Conservation (phyloP, 2,329 filamentous ascomycete species). For the Fusarium robinianum region DNA sequence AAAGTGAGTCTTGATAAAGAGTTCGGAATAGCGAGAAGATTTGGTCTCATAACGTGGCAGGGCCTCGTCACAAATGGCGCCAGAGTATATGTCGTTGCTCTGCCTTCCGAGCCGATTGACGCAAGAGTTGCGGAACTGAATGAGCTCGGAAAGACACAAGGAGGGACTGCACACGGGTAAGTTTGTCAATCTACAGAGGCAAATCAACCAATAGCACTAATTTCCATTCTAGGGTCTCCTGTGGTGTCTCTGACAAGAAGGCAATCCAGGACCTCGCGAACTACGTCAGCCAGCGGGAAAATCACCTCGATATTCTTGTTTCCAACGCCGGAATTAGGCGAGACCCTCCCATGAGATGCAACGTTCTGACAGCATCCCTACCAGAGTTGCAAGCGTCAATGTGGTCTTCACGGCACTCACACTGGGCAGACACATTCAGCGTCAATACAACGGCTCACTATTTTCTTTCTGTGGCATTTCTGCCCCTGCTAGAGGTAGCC, state of each 20-base stretch:
- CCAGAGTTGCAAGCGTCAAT: constrained; percentile 50
- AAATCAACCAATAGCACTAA: constrained; percentile 6
- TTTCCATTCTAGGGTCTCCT: constrained; percentile 32
- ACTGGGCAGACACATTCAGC: constrained; percentile 52
- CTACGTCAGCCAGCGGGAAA: constrained; percentile 42
- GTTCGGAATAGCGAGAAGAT: too few species aligned
- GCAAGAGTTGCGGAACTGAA: constrained; percentile 46
- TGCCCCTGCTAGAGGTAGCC: constrained; percentile 49
- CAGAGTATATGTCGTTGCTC: constrained; percentile 49
- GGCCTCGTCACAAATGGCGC: constrained; percentile 52
- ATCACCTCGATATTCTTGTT: constrained; percentile 52
- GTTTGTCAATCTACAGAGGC: background rate
- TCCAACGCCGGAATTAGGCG: constrained; percentile 55
- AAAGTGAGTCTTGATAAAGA: constrained; percentile 41
- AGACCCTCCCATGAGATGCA: constrained; percentile 48
- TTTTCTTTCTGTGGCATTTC: constrained; percentile 51
- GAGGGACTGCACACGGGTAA: constrained; percentile 47
- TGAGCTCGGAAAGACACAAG: constrained; percentile 40
- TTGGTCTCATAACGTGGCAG: constrained; percentile 38
- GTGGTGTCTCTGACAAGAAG: constrained; percentile 48
- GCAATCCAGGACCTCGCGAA: constrained; percentile 42
- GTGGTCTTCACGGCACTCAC: constrained; percentile 49
- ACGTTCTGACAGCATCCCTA: constrained; percentile 49
- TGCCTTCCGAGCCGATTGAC: constrained; percentile 48
- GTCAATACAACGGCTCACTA: constrained; percentile 57